phyloP scores from a whole-genome alignment of 345 rosid genomes.

The Eucalyptus curtisii region DNA sequence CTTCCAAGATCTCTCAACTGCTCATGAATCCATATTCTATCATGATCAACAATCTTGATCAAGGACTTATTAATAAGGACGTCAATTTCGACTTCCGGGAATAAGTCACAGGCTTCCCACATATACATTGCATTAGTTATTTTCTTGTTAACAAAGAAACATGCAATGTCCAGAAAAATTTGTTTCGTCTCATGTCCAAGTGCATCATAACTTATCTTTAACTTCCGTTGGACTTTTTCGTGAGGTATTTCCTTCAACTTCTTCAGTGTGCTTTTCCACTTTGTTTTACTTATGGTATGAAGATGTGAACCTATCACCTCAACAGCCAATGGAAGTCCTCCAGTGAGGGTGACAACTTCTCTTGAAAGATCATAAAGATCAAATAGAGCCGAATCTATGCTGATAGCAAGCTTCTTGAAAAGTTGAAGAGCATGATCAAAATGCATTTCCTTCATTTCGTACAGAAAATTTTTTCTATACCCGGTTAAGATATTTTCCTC shows the following conservation, averaged over 20 bases:
- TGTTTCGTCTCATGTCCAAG: neutral
- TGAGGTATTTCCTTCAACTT: neutral
- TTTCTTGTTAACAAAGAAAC: neutral
- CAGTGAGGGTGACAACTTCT: neutral
- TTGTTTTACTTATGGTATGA: too few species aligned
- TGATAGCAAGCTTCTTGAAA: neutral
- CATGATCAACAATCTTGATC: neutral
- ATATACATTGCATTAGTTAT: neutral
- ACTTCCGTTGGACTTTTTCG: neutral
- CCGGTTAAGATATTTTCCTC: neutral
- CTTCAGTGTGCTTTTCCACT: neutral
- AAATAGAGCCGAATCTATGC: fast-evolving
- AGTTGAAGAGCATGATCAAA: neutral
- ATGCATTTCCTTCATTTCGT: neutral
- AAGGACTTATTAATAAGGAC: neutral
- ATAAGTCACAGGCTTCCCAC: neutral
- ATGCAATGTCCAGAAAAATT: neutral
- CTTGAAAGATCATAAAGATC: neutral
- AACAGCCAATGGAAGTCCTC: neutral
- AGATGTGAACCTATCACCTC: neutral
- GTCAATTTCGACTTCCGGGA: neutral
- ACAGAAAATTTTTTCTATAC: fast-evolving
- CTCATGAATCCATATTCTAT: neutral
- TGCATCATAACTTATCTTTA: neutral
- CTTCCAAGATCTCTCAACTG: neutral